These are phyloP conservation scores for Thecaphora thlaspeos DNA, from an alignment of 1,284 basidiomycete genomes.

Conservation along the genomic window DNA sequence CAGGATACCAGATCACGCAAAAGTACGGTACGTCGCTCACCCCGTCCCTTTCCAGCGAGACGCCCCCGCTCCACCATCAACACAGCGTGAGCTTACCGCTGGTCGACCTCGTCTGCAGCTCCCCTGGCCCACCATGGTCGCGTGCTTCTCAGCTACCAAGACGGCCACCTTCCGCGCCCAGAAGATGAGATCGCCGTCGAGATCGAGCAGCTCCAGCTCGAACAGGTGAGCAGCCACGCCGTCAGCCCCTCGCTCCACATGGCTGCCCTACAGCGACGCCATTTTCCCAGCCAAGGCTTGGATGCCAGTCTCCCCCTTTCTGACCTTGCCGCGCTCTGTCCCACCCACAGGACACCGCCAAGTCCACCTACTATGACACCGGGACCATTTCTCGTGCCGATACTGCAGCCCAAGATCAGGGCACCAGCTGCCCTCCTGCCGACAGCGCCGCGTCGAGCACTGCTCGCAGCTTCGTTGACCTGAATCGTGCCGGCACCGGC, in stretches of 20 bases:
- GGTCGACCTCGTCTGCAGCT: slow-evolving; percentile 60
- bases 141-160: slow-evolving; percentile 61
- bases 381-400: slow-evolving; percentile 53
- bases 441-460: neutral
- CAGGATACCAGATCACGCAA: slow-evolving; percentile 96
- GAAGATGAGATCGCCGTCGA: slow-evolving; percentile 64
- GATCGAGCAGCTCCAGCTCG: slow-evolving; percentile 91
- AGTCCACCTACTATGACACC: slow-evolving; percentile 67
- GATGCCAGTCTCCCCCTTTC: too few relatives aligned
- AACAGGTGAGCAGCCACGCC: slow-evolving; percentile 68
- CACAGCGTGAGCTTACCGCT: too few relatives aligned
- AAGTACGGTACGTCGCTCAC: slow-evolving; percentile 68
- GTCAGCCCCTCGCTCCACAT: too few relatives aligned
- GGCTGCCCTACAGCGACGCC: too few relatives aligned
- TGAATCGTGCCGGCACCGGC: slow-evolving; percentile 84
- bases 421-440: slow-evolving; percentile 2
- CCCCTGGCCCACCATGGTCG: slow-evolving; percentile 75
- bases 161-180: slow-evolving; percentile 54
- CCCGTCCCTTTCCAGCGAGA: too few relatives aligned
- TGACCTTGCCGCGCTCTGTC: too few relatives aligned
- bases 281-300: too few relatives aligned
- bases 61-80: too few relatives aligned
- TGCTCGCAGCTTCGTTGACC: slow-evolving; percentile 64
- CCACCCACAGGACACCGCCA: slow-evolving; percentile 74
- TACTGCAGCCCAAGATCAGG: neutral